phyloP scores from a whole-genome alignment of 352 stramenopile species.

The Phytophthora cajani region DNA sequence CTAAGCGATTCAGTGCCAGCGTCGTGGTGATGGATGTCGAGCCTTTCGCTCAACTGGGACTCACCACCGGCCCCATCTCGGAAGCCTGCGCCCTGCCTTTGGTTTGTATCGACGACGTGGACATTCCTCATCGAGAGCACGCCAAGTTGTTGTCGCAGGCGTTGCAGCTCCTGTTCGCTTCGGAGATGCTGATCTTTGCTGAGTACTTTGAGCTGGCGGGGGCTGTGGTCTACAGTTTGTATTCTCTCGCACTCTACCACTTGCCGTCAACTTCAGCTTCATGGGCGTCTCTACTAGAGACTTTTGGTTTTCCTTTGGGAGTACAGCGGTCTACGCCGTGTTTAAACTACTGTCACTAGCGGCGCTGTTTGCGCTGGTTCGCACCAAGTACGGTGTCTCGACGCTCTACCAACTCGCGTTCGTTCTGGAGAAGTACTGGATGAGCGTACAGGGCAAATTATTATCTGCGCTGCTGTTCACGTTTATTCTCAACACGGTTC shows the following conservation, averaged over 20 bases:
- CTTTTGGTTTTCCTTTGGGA: slow-evolving; percentile 2
- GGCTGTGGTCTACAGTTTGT: slow-evolving; percentile 32
- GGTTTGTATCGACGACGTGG: slow-evolving; percentile 19
- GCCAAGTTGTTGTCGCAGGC: slow-evolving; percentile 22
- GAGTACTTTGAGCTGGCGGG: slow-evolving; percentile 42
- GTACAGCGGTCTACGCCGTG: slow-evolving; percentile 5
- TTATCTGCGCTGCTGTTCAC: slow-evolving; percentile 25
- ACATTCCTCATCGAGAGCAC: slow-evolving; percentile 20
- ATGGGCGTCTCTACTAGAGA: slow-evolving; percentile 13
- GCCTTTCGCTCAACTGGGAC: background rate
- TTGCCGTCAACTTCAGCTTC: slow-evolving; percentile 18
- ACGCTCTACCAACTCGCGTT: slow-evolving; percentile 37
- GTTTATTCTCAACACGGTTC: slow-evolving; percentile 27
- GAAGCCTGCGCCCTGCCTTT: background rate
- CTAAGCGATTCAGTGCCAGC: background rate
- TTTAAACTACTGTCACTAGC: slow-evolving; percentile 10
- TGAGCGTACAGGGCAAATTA: slow-evolving; percentile 30
- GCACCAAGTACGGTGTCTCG: slow-evolving; percentile 31
- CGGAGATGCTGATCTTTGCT: slow-evolving; percentile 29
- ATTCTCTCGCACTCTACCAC: slow-evolving; percentile 24
- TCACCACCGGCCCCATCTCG: background rate
- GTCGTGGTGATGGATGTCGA: background rate
- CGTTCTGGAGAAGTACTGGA: slow-evolving; percentile 29
- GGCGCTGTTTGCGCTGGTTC: slow-evolving; percentile 10
- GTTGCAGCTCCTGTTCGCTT: slow-evolving; percentile 32